Base-by-base conservation (phyloP, 2,329 filamentous ascomycete species). In the Bipolaris cookei region DNA sequence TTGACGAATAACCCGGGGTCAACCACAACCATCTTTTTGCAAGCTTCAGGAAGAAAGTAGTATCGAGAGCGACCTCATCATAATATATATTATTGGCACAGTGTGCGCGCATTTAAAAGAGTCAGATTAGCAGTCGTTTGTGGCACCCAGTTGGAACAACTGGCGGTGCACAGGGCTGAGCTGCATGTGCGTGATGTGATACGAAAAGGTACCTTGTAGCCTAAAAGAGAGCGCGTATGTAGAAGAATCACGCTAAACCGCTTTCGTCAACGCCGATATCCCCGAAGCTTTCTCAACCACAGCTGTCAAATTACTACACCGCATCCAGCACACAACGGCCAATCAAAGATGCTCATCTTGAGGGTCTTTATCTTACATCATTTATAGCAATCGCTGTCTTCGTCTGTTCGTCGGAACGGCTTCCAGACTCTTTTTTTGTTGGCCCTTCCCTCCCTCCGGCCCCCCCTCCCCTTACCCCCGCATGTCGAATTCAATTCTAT, bases 401-500 rank as follows among this genome's bases (percentile, higher is more conserved):
- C 56, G 28, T 30, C 34, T 34, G 42, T 52, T 47, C 28, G 28
- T 30, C 28, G 28, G 28, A 30, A 30, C 28, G 28, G 16, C 16
- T 20, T 44, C 45, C 42, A 60, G 38, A 16, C 51, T 14, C 54
- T 45, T 30, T 30, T 30, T 30, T 13, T 10, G 28, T 30, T 30
- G 28, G 28, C 28, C 28, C 28, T 13, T 11, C 28, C 10, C 10
- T 30, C 28, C 10, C 28, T 28, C 25, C 25, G 10, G 10, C 28
- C 28, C 28, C 10, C 28, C 28, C 28, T 30, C 28, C 10, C 28
- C 28, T 30, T 30, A 30, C 51, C 48, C 43, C 51, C 51, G 54
- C 57, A 75, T 74, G 73, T 70, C 72, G 18, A 64, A 67, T 60
- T 68, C 71, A n/a, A 68, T 75, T 25, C 67, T 77, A 55, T 74